Conservation (phyloP, 306 rosid genomes). For the Malus orientalis region DNA sequence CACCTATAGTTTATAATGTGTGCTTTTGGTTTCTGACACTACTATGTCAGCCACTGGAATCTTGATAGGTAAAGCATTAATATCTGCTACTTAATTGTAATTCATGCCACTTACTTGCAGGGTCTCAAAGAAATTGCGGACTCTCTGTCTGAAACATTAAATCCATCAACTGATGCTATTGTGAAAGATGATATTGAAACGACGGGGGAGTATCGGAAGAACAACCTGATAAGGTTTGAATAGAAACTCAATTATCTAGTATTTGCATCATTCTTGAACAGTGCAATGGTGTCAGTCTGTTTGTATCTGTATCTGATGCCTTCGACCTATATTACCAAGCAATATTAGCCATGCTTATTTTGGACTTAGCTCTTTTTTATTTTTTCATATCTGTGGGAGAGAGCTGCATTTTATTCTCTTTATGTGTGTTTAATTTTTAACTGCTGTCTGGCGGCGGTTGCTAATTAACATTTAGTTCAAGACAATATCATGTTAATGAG, state of each 20-base stretch:
- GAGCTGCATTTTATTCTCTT: not conserved
- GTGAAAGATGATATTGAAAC: slow-evolving; percentile 28
- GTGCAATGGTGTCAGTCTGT: not conserved
- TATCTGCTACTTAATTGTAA: slow-evolving; percentile 1
- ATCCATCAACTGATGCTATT: slow-evolving; percentile 30
- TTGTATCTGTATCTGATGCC: not conserved
- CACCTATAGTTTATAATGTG: not conserved
- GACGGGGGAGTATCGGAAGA: slow-evolving; percentile 31
- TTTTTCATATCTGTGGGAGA: not conserved
- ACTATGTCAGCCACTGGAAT: not conserved
- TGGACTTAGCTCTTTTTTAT: not conserved
- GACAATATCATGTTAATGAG: not conserved
- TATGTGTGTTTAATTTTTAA: not conserved
- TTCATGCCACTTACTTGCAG: slow-evolving; percentile 33
- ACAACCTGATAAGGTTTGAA: slow-evolving; percentile 51
- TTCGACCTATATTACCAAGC: not conserved
- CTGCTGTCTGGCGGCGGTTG: not conserved
- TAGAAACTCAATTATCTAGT: not conserved
- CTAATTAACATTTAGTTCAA: not conserved
- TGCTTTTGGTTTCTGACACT: not conserved
- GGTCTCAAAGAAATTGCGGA: slow-evolving; percentile 70
- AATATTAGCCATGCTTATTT: not conserved
- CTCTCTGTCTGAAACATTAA: slow-evolving; percentile 17
- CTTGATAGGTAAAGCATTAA: not conserved
- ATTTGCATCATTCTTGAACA: not conserved